Base-by-base conservation (phyloP, 2,329 filamentous ascomycete species). In the Ambrosiella cleistominuta region DNA sequence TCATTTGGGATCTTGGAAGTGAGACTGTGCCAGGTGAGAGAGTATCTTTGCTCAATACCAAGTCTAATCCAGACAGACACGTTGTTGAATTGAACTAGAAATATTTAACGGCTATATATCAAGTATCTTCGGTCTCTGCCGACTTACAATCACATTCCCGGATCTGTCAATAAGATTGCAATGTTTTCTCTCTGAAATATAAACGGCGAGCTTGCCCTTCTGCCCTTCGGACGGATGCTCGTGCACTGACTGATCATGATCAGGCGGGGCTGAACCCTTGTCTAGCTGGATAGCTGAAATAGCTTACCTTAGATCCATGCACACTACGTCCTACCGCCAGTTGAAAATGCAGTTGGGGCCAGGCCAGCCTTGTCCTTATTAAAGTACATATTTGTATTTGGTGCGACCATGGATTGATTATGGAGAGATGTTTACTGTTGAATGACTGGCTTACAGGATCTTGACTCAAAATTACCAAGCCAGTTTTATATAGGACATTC, bases 261-360 rank as follows among this genome's bases (percentile, higher is more conserved):
- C 47, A 11, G 8, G 47, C 8, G 13, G 17, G 47, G 6, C 12
- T 51, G 11, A 56, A 45, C 15, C 56, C 57, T 40, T 58, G 57
- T 54, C 40, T 51, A 58, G 57, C 56, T 58, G 56, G 56, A 58
- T 37, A 58, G 56, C 57, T 58, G 51, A 54, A 54, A 35, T 58
- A 54, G 57, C 47, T 53, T 35, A 36, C 50, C 51, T 54, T 58
- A 54, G 57, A 9, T 49, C 49, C 57, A 58, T 58, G 57, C 50
- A 42, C 51, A 27, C 3, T 4, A 5, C 27, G 3, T 58, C 54
- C 50, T 35, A 54, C 57, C 40, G 35, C 56, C 17, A 44, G 7
- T 47, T 47, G 15, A 17, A 15, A 17, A 17, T 13, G 44, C 44
- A 8, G 6, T 11, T 12, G 40, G 27, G 3, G 27, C 27, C 27